Evolutionary conservation across 2,329 filamentous ascomycete species (phyloP).

Genomic region (Colletotrichum lindemuthianum): DNA sequence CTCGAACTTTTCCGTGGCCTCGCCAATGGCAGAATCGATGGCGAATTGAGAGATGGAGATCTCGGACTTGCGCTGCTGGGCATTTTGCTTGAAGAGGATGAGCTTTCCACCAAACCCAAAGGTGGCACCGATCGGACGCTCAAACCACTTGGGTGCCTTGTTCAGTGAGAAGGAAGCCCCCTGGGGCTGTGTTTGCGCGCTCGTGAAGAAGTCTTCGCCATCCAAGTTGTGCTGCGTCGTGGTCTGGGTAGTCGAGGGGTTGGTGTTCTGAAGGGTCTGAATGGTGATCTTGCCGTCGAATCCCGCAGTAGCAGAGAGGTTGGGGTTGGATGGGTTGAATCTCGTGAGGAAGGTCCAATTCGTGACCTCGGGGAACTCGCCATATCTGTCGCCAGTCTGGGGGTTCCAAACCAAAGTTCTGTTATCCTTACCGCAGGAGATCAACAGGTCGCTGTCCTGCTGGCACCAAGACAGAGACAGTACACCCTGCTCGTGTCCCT

Average conservation of each 20-base stretch:
- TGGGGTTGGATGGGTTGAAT: constrained; percentile 94
- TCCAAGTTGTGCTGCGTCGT: constrained; percentile 77
- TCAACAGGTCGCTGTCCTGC: constrained; percentile 86
- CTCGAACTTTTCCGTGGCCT: constrained; percentile 88
- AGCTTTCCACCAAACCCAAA: constrained; percentile 98
- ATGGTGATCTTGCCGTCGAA: constrained; percentile 97
- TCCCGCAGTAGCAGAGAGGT: constrained; percentile 91
- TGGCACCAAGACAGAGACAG: constrained; percentile 95
- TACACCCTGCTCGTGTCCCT: constrained; percentile 94
- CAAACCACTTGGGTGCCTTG: constrained; percentile 90
- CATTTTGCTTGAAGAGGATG: constrained; percentile 74
- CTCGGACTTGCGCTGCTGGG: constrained; percentile 73
- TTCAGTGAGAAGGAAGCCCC: constrained; percentile 86
- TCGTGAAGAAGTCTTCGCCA: constrained; percentile 95
- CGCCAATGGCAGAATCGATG: constrained; percentile 85
- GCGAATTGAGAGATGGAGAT: constrained; percentile 89
- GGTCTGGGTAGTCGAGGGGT: constrained; percentile 75
- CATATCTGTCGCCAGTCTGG: constrained; percentile 85
- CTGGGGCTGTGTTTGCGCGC: constrained; percentile 91
- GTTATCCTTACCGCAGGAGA: constrained; percentile 97
- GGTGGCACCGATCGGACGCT: constrained; percentile 84
- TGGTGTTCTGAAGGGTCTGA: constrained; percentile 94
- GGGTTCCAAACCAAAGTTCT: constrained; percentile 96
- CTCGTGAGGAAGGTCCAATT: constrained; percentile 98
- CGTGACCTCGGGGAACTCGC: constrained; percentile 96